Base-by-base conservation (phyloP, 2,329 filamentous ascomycete genomes). In the Penicillium capsulatum region DNA sequence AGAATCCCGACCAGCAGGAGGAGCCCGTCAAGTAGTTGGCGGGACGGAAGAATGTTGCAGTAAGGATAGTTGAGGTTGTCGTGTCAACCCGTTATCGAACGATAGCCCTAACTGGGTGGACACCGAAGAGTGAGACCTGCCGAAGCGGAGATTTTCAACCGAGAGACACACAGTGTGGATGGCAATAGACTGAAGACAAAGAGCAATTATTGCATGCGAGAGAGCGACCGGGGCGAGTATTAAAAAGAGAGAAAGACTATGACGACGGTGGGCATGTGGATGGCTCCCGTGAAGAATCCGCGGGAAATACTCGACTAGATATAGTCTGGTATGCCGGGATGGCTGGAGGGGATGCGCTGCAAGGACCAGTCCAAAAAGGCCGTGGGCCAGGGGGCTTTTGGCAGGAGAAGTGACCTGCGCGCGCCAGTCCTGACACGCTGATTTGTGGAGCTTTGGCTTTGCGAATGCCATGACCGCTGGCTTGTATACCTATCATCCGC, bases 11-110 rank as follows among this genome's bases (percentile, higher is more conserved):
- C 62, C 61, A 57, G 62, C 61, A 62, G 55, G 48, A 45, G 17
- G 52, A 53, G 40, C 30, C 35, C 40, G 41, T 49, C 36, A 43
- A 48, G 45, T 41, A 42, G 45, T 47, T 38, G 19, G 17, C 17
- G 35, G 22, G 33, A 42, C 42, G 46, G 45, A 57, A 48, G 55
- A 62, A 61, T 59, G 57, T 48, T 47, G 51, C 50, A 40, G 50
- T 46, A 54, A 59, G 55, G 55, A 61, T 61, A 54, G 54, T 50
- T 47, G 49, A 53, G 55, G 60, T 63, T 62, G 59, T 62, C 59
- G 57, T 58, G 60, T 63, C 58, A 61, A 63, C 58, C 49, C 51
- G 40, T 41, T 57, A 22, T 22, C 5, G 56, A 56, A 56, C 55
- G 52, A 54, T 55, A 55, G 51, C 52, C 52, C 52, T 55, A 54